Evolutionary conservation across 1,139 yeast species (phyloP).

Genomic region (Candida buenavistaensis): DNA sequence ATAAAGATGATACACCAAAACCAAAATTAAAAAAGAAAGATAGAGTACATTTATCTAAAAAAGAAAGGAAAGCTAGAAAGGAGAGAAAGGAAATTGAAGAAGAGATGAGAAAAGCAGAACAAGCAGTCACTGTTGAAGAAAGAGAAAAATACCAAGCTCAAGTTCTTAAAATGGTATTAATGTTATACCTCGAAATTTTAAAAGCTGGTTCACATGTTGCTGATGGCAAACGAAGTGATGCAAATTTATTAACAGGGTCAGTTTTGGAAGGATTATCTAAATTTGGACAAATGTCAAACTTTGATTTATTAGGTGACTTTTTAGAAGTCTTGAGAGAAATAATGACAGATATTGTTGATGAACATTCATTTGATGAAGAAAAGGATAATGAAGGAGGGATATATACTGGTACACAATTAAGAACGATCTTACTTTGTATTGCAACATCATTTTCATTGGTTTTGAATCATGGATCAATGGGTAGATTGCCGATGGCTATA

Average conservation of each 20-base stretch:
- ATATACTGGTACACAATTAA: conserved; percentile 38
- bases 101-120: conserved; percentile 85
- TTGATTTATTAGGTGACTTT: conserved; percentile 89
- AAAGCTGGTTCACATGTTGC: conserved; percentile 41
- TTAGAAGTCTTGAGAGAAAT: conserved; percentile 85
- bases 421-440: conserved; percentile 78
- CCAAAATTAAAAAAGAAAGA: conserved; percentile 75
- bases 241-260: conserved; percentile 66
- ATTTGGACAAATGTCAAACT: conserved; percentile 89
- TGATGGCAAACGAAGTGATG: conserved; percentile 47
- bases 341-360: conserved; percentile 47
- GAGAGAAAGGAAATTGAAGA: conserved; percentile 86
- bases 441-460: conserved; percentile 87
- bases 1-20: conserved; percentile 42
- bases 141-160: conserved; percentile 84
- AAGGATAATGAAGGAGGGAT: conserved; percentile 32
- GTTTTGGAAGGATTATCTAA: conserved; percentile 89
- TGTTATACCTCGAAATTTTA: conserved; percentile 75
- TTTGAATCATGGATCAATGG: conserved; percentile 65
- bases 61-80: conserved; percentile 82
- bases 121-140: conserved; percentile 82
- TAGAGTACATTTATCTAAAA: conserved; percentile 83
- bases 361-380: conserved; percentile 29
- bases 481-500: conserved; percentile 54
- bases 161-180: conserved; percentile 69